Conservation (phyloP, 331 rosid species). For the Stylosanthes scabra region DNA sequence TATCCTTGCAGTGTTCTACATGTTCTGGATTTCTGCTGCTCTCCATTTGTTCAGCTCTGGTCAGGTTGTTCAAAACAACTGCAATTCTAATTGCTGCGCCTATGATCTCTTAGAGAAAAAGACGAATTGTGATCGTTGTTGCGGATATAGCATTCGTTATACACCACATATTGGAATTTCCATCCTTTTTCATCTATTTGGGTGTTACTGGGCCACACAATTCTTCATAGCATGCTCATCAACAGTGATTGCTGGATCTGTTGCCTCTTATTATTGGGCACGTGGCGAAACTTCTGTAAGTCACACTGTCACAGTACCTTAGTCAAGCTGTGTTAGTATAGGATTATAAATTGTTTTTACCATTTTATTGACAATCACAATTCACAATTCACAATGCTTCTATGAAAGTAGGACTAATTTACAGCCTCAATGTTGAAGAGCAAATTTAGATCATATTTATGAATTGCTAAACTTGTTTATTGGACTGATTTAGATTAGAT, state of each 20-base stretch:
- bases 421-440: slow-evolving; percentile 1
- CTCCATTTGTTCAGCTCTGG: slow-evolving; percentile 94
- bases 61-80: slow-evolving; percentile 75
- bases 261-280: slow-evolving; percentile 95
- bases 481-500: slow-evolving; percentile 11
- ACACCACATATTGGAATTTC: slow-evolving; percentile 82
- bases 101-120: slow-evolving; percentile 71
- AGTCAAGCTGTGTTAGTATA: neutral
- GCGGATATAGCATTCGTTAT: slow-evolving; percentile 86
- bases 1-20: slow-evolving; percentile 87
- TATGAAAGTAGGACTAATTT: slow-evolving; percentile 8
- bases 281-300: slow-evolving; percentile 85
- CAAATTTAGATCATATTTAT: slow-evolving; percentile 12
- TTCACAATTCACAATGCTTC: too few species aligned
- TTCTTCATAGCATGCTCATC: slow-evolving; percentile 82
- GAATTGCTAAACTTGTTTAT: neutral
- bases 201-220: slow-evolving; percentile 92
- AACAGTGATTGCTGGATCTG: slow-evolving; percentile 91
- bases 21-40: slow-evolving; percentile 89
- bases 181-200: slow-evolving; percentile 86
- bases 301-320: slow-evolving; percentile 41
- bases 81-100: slow-evolving; percentile 82
- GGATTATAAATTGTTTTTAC: slow-evolving; percentile 20
- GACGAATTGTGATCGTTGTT: slow-evolving; percentile 80
- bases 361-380: slow-evolving; percentile 13